Evolutionary conservation across 2,329 filamentous ascomycete genomes (phyloP).

Genomic region (Cucurbitaria berberidis): DNA sequence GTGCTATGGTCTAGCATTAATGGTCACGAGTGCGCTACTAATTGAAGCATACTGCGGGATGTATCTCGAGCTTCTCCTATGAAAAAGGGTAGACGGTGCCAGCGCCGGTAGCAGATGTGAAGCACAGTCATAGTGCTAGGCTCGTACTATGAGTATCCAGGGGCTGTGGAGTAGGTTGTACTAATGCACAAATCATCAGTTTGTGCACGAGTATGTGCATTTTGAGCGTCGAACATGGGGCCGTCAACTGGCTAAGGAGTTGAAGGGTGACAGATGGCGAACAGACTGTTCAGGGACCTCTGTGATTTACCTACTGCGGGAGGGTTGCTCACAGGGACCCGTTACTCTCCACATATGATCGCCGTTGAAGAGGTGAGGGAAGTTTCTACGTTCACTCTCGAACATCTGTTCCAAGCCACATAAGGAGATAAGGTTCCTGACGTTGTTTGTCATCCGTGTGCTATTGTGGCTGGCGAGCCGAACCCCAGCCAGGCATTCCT

Average conservation of each 20-base stretch:
- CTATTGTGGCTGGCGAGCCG: not conserved
- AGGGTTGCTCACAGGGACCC: not conserved
- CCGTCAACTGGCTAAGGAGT: not conserved
- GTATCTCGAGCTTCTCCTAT: not conserved
- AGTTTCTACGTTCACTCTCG: not conserved
- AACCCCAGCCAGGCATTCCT: not conserved
- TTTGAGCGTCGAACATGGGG: not conserved
- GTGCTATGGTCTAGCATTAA: slow-evolving; percentile 1
- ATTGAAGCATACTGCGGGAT: not conserved
- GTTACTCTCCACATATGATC: not conserved
- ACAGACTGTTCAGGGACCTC: not conserved
- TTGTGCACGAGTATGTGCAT: not conserved
- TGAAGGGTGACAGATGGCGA: not conserved
- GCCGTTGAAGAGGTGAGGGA: not conserved
- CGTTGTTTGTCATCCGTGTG: not conserved
- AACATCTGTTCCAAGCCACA: not conserved
- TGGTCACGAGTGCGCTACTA: not conserved
- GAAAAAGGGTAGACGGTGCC: not conserved
- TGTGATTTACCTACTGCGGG: no score
- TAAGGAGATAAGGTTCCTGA: not conserved
- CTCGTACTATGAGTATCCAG: not conserved
- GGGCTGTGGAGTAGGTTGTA: not conserved
- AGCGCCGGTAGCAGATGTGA: not conserved
- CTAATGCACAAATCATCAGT: not conserved
- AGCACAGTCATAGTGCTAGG: not conserved